phyloP scores from a whole-genome alignment of 164 flowering plant species.

The Macadamia tetraphylla region DNA sequence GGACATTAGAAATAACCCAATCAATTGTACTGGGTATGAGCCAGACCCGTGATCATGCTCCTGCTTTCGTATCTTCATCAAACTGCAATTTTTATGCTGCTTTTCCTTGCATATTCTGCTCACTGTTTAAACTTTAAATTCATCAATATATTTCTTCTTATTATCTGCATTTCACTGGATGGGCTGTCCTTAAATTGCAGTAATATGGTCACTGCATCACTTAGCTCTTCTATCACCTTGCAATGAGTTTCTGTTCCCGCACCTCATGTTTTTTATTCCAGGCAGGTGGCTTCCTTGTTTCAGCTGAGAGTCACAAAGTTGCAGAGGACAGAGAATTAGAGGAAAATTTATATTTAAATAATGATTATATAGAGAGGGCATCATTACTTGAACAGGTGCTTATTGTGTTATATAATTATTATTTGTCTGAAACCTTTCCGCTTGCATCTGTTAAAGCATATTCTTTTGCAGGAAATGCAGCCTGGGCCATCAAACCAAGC shows the following conservation, averaged over 20 bases:
- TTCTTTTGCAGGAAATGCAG: conserved; percentile 61
- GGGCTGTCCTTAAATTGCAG: too few species aligned
- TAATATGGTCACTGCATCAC: background rate
- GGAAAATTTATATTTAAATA: conserved; percentile 53
- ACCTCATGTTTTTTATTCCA: conserved; percentile 32
- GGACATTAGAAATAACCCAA: too few species aligned
- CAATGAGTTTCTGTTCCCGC: conserved; percentile 9
- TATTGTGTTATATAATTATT: conserved; percentile 8
- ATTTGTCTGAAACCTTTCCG: conserved; percentile 1
- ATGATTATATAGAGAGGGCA: conserved; percentile 50
- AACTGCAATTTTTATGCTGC: too few species aligned
- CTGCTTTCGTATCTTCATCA: too few species aligned
- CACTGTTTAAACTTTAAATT: too few species aligned
- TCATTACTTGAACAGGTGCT: conserved; percentile 87
- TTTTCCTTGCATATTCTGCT: too few species aligned
- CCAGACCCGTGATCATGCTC: too few species aligned
- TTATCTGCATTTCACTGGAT: background rate
- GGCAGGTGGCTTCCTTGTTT: conserved; percentile 90
- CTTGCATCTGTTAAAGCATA: conserved; percentile 5
- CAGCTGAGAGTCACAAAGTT: conserved; percentile 54
- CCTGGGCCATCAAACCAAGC: conserved; percentile 63
- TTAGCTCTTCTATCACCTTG: background rate
- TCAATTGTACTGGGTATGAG: too few species aligned
- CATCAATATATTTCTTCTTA: background rate
- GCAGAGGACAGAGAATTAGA: conserved; percentile 70